Percentiles rank a stretch among this genome's conserved stretches.
These are phyloP conservation scores for Aspergillus terreus DNA, from an alignment of 2,329 filamentous ascomycete species.

Conservation along the genomic window DNA sequence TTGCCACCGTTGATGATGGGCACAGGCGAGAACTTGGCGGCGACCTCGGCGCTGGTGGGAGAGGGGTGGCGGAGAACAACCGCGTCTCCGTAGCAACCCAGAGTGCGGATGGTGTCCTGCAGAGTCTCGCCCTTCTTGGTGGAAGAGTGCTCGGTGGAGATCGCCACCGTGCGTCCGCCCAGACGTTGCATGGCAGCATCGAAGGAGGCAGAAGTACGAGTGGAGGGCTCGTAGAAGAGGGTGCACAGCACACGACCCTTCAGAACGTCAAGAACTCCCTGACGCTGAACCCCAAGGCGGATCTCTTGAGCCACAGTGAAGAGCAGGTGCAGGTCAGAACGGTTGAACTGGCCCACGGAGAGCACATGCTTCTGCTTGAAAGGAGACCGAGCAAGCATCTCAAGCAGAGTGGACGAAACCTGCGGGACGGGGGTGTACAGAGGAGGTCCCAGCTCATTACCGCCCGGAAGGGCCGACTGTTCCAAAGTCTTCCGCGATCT, in stretches of 20 bases:
- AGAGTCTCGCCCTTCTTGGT: slow-evolving; percentile 92
- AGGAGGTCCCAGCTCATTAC: slow-evolving; percentile 37
- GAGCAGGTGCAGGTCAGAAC: slow-evolving; percentile 82
- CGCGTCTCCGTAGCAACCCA: slow-evolving; percentile 91
- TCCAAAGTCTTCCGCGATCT: slow-evolving; percentile 28
- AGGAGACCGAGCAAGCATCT: slow-evolving; percentile 72
- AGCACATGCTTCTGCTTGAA: slow-evolving; percentile 90
- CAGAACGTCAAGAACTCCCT: slow-evolving; percentile 82
- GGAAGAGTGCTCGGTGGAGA: slow-evolving; percentile 79
- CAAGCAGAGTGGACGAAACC: slow-evolving; percentile 56
- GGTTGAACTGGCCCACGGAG: slow-evolving; percentile 85
- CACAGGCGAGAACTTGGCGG: slow-evolving; percentile 81
- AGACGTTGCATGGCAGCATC: slow-evolving; percentile 98
- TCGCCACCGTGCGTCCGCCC: slow-evolving; percentile 77
- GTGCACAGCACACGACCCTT: slow-evolving; percentile 83
- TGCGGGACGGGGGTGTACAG: slow-evolving; percentile 50
- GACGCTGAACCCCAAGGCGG: slow-evolving; percentile 88
- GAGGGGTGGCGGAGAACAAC: slow-evolving; percentile 93
- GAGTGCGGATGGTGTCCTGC: slow-evolving; percentile 87
- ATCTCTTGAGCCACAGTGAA: slow-evolving; percentile 98
- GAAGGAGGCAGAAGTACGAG: slow-evolving; percentile 90
- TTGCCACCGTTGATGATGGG: slow-evolving; percentile 98
- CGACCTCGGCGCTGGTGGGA: slow-evolving; percentile 73
- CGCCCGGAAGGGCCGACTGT: slow-evolving; percentile 22
- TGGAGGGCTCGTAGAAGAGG: slow-evolving; percentile 97